A percentile compares a stretch with the other conserved stretches of the same genome.
phyloP scores from a whole-genome alignment of 2,329 filamentous ascomycete genomes.

The Penicillium crustosum region DNA sequence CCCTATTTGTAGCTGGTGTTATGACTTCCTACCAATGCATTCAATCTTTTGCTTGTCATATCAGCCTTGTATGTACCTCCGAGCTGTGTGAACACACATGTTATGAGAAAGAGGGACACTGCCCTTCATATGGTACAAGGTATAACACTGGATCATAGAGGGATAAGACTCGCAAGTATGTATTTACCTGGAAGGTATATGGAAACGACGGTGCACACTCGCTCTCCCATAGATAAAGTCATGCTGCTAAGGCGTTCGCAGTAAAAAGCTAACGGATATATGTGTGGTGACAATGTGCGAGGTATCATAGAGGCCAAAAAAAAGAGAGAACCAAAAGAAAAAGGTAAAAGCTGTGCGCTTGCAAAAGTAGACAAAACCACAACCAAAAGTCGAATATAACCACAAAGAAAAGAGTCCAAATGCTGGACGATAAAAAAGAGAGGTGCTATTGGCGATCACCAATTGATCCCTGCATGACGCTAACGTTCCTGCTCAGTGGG shows the following conservation, averaged over 20 bases:
- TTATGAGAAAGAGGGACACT: too few species aligned
- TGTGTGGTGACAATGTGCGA: neutral
- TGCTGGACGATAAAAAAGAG: neutral
- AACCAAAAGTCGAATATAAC: neutral
- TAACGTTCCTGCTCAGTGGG: conserved; percentile 19
- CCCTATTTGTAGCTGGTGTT: neutral
- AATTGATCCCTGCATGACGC: neutral
- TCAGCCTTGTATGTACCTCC: neutral
- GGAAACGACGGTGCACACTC: neutral
- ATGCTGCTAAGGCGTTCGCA: neutral
- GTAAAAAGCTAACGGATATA: neutral
- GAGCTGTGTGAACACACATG: neutral
- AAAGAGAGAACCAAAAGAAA: neutral
- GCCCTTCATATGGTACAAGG: too few species aligned
- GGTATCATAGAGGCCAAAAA: conserved; percentile 4
- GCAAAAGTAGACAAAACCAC: neutral
- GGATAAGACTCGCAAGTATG: neutral
- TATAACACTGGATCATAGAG: neutral
- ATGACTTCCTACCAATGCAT: neutral
- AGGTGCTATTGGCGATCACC: neutral
- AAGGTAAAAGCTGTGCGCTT: neutral
- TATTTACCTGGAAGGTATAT: neutral
- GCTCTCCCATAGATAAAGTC: neutral
- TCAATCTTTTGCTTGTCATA: neutral
- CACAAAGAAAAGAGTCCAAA: neutral